Conservation (phyloP, 257 asterid genomes). For the Gynochthodes officinalis region DNA sequence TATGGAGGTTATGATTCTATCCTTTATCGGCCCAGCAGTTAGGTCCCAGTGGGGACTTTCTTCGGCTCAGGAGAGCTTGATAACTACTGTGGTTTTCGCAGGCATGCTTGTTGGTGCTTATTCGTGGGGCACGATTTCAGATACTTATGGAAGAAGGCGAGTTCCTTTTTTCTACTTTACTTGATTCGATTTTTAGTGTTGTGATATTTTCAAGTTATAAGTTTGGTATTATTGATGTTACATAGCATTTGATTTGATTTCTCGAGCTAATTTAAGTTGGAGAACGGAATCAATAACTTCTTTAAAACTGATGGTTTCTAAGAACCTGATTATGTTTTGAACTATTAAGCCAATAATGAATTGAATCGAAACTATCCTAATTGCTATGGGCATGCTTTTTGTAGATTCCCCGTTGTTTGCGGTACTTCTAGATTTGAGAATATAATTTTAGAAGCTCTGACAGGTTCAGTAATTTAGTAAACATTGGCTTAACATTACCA, state of each 20-base stretch:
- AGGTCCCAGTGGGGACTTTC: constrained; percentile 67
- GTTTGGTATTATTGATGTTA: not conserved
- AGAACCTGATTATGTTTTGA: too few relatives aligned
- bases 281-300: not conserved
- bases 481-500: too few relatives aligned
- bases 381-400: too few relatives aligned
- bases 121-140: constrained; percentile 65
- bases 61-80: constrained; percentile 52
- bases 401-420: not conserved
- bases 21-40: constrained; percentile 73
- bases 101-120: constrained; percentile 86
- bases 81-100: constrained; percentile 67
- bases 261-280: not conserved
- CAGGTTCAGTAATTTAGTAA: not conserved
- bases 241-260: not conserved
- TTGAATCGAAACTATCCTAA: too few relatives aligned
- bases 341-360: too few relatives aligned
- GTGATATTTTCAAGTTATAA: not conserved
- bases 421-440: not conserved
- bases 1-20: constrained; percentile 76
- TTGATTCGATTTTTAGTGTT: not conserved
- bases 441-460: not conserved
- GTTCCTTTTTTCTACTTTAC: constrained; percentile 5
- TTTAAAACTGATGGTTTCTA: too few relatives aligned
- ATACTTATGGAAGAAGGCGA: constrained; percentile 72